Percentiles rank a stretch among this genome's conserved stretches.
Conservation (phyloP, 2,329 filamentous ascomycete species). For the Hypoxylon sp. region DNA sequence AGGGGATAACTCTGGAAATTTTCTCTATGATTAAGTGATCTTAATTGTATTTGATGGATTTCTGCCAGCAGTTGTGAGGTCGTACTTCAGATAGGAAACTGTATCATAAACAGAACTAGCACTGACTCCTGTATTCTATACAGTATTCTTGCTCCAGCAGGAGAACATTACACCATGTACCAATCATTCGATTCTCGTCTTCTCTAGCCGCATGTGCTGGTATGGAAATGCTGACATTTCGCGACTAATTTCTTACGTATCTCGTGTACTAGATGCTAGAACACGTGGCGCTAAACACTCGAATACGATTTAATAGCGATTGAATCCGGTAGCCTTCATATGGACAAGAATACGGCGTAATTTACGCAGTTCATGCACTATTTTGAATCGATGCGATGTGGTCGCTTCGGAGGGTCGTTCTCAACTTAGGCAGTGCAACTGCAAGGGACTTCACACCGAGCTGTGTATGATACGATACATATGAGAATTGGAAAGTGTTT, state of each 20-base stretch:
- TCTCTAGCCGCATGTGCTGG: no score
- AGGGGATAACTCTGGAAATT: not conserved
- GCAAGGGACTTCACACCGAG: not conserved
- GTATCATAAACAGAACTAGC: not conserved
- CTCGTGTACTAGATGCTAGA: not conserved
- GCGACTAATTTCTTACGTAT: not conserved
- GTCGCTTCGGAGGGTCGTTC: not conserved
- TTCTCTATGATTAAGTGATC: not conserved
- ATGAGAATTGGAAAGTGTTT: not conserved
- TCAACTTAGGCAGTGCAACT: not conserved
- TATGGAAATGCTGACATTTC: no score
- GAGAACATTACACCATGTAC: not conserved
- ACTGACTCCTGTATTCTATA: not conserved
- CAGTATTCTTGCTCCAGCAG: not conserved
- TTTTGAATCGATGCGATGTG: not conserved
- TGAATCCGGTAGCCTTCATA: not conserved
- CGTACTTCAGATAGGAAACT: not conserved
- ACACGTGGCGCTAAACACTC: not conserved
- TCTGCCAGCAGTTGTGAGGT: not conserved
- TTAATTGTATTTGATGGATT: not conserved
- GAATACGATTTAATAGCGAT: not conserved
- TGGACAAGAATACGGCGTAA: not conserved
- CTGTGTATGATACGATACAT: not conserved
- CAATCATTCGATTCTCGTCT: no score
- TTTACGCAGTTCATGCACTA: not conserved